Conservation (phyloP, 177 flowering plant genomes). For the Telopea speciosissima region DNA sequence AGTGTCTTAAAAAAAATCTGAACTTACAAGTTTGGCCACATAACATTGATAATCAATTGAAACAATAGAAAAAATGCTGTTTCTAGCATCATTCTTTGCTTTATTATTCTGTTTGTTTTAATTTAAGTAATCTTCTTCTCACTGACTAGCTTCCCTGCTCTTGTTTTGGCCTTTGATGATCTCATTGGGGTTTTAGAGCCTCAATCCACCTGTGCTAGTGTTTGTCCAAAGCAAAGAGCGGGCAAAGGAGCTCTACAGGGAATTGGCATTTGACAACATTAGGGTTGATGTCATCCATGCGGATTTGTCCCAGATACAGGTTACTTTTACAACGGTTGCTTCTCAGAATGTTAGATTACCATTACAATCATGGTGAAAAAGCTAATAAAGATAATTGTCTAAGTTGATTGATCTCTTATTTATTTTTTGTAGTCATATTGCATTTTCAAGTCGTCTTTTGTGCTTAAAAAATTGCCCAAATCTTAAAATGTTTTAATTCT, state of each 20-base stretch:
- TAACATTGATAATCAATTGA: neutral
- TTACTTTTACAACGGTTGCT: conserved; percentile 15
- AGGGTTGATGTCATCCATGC: conserved; percentile 82
- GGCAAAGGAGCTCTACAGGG: conserved; percentile 78
- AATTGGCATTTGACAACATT: conserved; percentile 58
- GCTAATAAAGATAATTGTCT: neutral
- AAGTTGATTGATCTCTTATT: too few species aligned
- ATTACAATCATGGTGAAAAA: neutral
- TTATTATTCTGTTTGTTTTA: neutral
- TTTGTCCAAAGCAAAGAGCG: conserved; percentile 97
- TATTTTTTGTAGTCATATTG: too few species aligned
- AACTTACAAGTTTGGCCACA: too few species aligned
- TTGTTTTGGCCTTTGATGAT: conserved; percentile 7
- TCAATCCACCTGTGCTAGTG: conserved; percentile 84
- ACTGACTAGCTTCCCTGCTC: conserved; percentile 3
- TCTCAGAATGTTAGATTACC: too few species aligned
- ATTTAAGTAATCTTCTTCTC: neutral
- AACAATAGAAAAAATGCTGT: neutral
- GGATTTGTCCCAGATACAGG: conserved; percentile 72
- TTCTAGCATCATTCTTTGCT: neutral
- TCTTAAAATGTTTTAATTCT: too few species aligned
- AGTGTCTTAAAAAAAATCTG: neutral
- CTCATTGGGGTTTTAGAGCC: conserved; percentile 45
- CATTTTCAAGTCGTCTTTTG: too few species aligned
- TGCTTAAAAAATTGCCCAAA: too few species aligned